Percentiles rank a stretch among this genome's conserved stretches.
Evolutionary conservation across 2,329 filamentous ascomycete species (phyloP).

Genomic region (Nannizziopsis barbatae): DNA sequence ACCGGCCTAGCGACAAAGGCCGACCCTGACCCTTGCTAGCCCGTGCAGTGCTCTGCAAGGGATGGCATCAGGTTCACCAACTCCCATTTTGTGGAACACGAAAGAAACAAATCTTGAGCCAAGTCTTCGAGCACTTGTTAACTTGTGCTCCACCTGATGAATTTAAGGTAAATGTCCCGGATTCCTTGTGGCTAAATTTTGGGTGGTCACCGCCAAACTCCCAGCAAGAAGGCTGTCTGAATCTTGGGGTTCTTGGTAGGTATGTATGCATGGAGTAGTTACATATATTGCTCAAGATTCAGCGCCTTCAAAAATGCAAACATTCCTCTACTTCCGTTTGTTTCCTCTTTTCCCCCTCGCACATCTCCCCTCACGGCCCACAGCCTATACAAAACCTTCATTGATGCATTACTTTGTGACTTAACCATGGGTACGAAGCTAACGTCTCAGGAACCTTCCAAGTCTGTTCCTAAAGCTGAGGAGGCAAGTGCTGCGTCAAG

Average conservation of each 20-base stretch:
- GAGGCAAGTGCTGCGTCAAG: conserved; percentile 4
- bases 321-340: background rate
- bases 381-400: background rate
- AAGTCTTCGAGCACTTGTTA: no score
- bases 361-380: background rate
- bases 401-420: background rate
- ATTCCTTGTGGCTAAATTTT: background rate
- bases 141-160: conserved; percentile 3
- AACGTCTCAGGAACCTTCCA: conserved; percentile 7
- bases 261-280: background rate
- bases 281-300: no score
- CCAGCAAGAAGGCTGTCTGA: conserved; percentile 1
- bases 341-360: background rate
- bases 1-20: no score
- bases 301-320: no score
- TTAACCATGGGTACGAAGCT: conserved; percentile 14
- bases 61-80: no score
- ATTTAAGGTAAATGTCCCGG: conserved; percentile 6
- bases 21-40: no score
- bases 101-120: background rate
- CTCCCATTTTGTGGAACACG: conserved; percentile 5
- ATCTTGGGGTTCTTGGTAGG: background rate
- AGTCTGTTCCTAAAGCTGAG: background rate
- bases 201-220: conserved; percentile 7
- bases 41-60: no score